Percentiles rank a stretch among this genome's conserved stretches.
Conservation (phyloP, 805 yeast species). For the Starmerella asiatica region DNA sequence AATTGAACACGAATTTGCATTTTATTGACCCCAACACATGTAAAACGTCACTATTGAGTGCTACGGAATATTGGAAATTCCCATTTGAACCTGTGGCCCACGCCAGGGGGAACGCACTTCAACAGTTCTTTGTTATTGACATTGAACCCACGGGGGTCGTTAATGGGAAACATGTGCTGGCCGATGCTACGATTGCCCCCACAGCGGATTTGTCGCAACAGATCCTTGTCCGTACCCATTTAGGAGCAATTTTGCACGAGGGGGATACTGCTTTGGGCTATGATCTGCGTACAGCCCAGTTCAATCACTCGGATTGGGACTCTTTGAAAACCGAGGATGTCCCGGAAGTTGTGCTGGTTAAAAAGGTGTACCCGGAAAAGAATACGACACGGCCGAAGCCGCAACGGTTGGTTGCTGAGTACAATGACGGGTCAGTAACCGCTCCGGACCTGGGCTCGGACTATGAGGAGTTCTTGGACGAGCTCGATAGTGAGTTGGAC, state of each 20-base stretch:
- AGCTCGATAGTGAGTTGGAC: slow-evolving; percentile 53
- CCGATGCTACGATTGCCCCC: slow-evolving; percentile 86
- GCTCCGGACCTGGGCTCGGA: slow-evolving; percentile 24
- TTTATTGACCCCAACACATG: slow-evolving; percentile 75
- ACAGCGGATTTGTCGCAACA: slow-evolving; percentile 75
- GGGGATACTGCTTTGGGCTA: slow-evolving; percentile 95
- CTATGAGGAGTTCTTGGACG: slow-evolving; percentile 82
- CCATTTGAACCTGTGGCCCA: slow-evolving; percentile 41
- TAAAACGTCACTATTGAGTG: slow-evolving; percentile 59
- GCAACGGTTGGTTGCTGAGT: slow-evolving; percentile 96
- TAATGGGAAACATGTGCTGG: slow-evolving; percentile 64
- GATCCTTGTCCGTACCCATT: slow-evolving; percentile 74
- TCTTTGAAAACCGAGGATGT: slow-evolving; percentile 29
- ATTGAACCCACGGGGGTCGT: slow-evolving; percentile 82
- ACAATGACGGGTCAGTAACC: slow-evolving; percentile 70
- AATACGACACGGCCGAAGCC: slow-evolving; percentile 60
- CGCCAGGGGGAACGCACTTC: slow-evolving; percentile 55
- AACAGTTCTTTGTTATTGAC: slow-evolving; percentile 82
- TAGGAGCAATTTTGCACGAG: slow-evolving; percentile 89
- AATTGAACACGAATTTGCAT: slow-evolving; percentile 69
- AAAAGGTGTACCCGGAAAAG: slow-evolving; percentile 80
- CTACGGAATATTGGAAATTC: slow-evolving; percentile 64
- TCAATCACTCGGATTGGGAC: slow-evolving; percentile 36
- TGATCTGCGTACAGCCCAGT: slow-evolving; percentile 69
- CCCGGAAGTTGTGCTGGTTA: slow-evolving; percentile 78